Base-by-base conservation (phyloP, 2,329 filamentous ascomycete species). In the Xylariomycetidae sp. region DNA sequence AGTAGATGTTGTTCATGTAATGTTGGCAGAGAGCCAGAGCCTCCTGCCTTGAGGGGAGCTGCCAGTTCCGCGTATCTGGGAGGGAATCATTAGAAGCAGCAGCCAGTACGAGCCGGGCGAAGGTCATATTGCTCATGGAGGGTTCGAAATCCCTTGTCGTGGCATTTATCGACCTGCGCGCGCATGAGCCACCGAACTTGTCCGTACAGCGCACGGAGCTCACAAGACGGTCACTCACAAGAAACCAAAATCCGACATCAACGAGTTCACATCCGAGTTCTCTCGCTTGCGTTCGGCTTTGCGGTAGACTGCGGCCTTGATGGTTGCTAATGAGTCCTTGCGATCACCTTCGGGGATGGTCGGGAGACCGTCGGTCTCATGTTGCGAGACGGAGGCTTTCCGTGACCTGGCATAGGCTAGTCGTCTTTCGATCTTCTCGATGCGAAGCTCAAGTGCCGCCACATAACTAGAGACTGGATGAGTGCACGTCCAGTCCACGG, bases 111-210 rank as follows among this genome's bases (percentile, higher is more conserved):
- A 96, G 72, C 22, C 86, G 81, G 17, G 88, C 86, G 68, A 95
- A 95, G 1, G 88, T 95, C 74, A 95, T 93, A 50, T 86, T 87
- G 39, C 79, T 83, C 19, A 84, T 80, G 37, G 89, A 87, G 7
- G 87, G 83, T 56, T 94, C 87, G 53, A 95, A 95, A 58, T 96
- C 92, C 53, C 88, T 76, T 2, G 89, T 90, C 0, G 89, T 95
- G 18, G 92, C 89, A 64, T 95, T 94, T 53, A 98, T 86, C 5
- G 90, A 87, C 35, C 87, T 92, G 49, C 12, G 30, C 25, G 22
- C 20, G 18, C 6, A 31, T 38, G 27, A 44, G 39, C 43, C 43
- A 40, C n/a, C n/a, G n/a, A n/a, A n/a, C n/a, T n/a, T n/a, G n/a
- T n/a, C n/a, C n/a, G n/a, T n/a, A n/a, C n/a, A n/a, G n/a, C n/a